Percentiles rank a stretch among this genome's conserved stretches.
Evolutionary conservation across 306 rosid genomes (phyloP).

Genomic region (Inga oerstediana): DNA sequence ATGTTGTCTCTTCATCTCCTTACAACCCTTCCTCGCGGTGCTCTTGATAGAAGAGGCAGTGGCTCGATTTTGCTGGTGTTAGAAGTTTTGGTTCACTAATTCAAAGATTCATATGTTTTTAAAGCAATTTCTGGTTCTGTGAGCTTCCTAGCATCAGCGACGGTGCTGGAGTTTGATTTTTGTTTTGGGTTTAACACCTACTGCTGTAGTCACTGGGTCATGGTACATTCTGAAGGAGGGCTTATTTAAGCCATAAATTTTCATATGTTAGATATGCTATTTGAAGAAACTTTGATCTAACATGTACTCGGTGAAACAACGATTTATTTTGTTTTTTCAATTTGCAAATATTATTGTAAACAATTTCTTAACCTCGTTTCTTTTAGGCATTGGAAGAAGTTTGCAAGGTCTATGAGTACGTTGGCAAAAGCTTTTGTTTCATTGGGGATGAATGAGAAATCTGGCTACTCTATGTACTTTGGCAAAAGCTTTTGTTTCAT

Average conservation of each 20-base stretch:
- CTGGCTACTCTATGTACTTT: neutral
- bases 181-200: neutral
- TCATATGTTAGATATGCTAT: neutral
- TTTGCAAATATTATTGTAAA: slow-evolving; percentile 5
- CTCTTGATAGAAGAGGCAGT: too few relatives aligned
- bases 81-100: too few relatives aligned
- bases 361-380: slow-evolving; percentile 16
- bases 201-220: neutral
- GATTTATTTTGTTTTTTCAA: neutral
- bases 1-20: too few relatives aligned
- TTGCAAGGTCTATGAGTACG: slow-evolving; percentile 51
- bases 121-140: too few relatives aligned
- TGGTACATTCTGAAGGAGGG: neutral
- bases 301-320: neutral
- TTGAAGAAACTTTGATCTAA: slow-evolving; percentile 14
- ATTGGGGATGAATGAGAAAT: slow-evolving; percentile 65
- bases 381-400: slow-evolving; percentile 83
- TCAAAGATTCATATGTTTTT: too few relatives aligned
- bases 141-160: too few relatives aligned
- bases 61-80: too few relatives aligned
- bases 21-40: too few relatives aligned
- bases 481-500: too few relatives aligned
- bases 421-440: slow-evolving; percentile 68
- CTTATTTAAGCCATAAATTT: neutral
- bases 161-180: too few relatives aligned